phyloP scores from a whole-genome alignment of 2,329 filamentous ascomycete genomes.

The Neopestalotiopsis clavispora region DNA sequence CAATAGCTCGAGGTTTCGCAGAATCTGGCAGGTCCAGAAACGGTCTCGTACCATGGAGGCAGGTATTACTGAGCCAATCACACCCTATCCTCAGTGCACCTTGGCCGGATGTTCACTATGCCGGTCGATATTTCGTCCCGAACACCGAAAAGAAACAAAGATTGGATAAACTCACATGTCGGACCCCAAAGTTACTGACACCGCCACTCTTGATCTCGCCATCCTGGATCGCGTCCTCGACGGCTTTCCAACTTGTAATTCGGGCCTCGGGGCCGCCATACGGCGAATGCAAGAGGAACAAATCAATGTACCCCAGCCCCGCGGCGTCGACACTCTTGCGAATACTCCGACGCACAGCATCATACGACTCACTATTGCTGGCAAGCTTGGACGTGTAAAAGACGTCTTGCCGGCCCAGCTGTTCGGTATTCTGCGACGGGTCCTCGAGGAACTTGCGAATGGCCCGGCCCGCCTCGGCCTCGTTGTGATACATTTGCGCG shows the following conservation, averaged over 20 bases:
- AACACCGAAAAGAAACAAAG: no score
- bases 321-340: slow-evolving; percentile 66
- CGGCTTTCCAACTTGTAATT: slow-evolving; percentile 74
- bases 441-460: slow-evolving; percentile 62
- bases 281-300: slow-evolving; percentile 81
- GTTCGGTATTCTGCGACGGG: slow-evolving; percentile 46
- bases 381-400: slow-evolving; percentile 84
- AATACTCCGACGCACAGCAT: slow-evolving; percentile 70
- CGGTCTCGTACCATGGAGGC: no score
- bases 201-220: slow-evolving; percentile 75
- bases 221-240: slow-evolving; percentile 76
- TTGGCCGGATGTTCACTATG: no score
- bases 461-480: slow-evolving; percentile 70
- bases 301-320: slow-evolving; percentile 75
- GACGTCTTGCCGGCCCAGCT: slow-evolving; percentile 69
- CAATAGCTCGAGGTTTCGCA: no score
- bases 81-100: no score
- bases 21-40: no score
- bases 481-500: slow-evolving; percentile 68
- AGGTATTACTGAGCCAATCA: no score
- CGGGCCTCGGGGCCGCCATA: slow-evolving; percentile 74
- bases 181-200: slow-evolving; percentile 79
- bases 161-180: slow-evolving; percentile 60
- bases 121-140: no score
- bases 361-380: slow-evolving; percentile 67